Evolutionary conservation across 2,329 filamentous ascomycete genomes (phyloP).

Genomic region (Penicillium psychrosexuale): DNA sequence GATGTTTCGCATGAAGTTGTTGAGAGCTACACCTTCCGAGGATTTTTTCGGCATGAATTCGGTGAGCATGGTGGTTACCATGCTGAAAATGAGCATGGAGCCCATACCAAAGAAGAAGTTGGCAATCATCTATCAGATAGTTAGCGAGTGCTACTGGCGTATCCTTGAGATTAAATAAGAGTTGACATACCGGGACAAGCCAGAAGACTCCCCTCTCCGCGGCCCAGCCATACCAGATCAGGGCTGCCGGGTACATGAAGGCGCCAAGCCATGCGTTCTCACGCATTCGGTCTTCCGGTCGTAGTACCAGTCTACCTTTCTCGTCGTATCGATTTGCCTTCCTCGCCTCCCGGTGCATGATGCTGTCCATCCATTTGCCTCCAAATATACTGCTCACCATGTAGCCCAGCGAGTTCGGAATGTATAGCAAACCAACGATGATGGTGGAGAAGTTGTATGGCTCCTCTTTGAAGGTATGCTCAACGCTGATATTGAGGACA

Average conservation of each 20-base stretch:
- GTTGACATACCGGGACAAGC: constrained; percentile 51
- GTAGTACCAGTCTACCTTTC: constrained; percentile 62
- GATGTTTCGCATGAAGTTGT: constrained; percentile 78
- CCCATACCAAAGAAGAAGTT: constrained; percentile 73
- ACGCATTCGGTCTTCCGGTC: constrained; percentile 77
- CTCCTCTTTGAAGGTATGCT: constrained; percentile 62
- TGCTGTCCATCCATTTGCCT: constrained; percentile 73
- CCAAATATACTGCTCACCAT: constrained; percentile 65
- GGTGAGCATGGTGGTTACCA: constrained; percentile 76
- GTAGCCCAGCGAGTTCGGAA: constrained; percentile 74
- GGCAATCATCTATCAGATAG: constrained; percentile 50
- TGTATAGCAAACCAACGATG: constrained; percentile 71
- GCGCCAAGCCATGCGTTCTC: constrained; percentile 78
- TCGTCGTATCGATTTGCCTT: constrained; percentile 67
- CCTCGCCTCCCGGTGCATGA: constrained; percentile 74
- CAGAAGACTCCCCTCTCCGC: constrained; percentile 61
- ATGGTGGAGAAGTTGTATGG: constrained; percentile 69
- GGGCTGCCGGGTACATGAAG: constrained; percentile 64
- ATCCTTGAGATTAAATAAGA: neutral
- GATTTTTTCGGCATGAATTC: constrained; percentile 74
- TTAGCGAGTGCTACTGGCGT: neutral
- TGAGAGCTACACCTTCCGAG: constrained; percentile 71
- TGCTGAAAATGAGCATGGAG: constrained; percentile 74
- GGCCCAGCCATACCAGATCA: constrained; percentile 78
- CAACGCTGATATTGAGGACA: constrained; percentile 72